Evolutionary conservation across 108 stramenopile species (phyloP).

Genomic region (Skeletonema grethae): DNA sequence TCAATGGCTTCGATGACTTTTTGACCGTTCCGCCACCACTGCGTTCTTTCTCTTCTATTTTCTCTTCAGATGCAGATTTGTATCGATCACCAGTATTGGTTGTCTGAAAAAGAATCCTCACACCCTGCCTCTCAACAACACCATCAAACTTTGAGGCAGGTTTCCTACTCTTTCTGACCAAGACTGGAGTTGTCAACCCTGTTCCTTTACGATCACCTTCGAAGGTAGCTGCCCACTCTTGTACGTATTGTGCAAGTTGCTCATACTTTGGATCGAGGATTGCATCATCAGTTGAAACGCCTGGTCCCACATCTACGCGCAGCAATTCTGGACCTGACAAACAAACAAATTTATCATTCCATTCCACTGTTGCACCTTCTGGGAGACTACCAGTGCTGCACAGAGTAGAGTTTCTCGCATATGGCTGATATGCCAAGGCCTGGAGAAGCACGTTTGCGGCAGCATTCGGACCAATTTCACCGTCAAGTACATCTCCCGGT

Average conservation of each 20-base stretch:
- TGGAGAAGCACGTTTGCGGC: constrained; percentile 54
- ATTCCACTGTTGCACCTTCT: constrained; percentile 21
- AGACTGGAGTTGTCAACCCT: constrained; percentile 80
- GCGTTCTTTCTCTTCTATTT: constrained; percentile 43
- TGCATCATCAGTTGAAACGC: not conserved
- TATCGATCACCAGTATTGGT: constrained; percentile 78
- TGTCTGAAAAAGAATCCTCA: constrained; percentile 67
- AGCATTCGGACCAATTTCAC: constrained; percentile 47
- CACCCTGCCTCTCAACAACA: constrained; percentile 51
- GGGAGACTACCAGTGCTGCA: constrained; percentile 36
- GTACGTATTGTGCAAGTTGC: constrained; percentile 60
- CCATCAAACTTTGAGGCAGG: constrained; percentile 39
- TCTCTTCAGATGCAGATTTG: constrained; percentile 66
- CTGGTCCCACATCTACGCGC: constrained; percentile 40
- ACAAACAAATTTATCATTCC: constrained; percentile 73
- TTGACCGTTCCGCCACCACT: constrained; percentile 5
- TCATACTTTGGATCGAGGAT: constrained; percentile 37
- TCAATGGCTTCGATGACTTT: constrained; percentile 7
- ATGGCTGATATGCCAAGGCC: constrained; percentile 54
- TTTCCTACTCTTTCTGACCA: constrained; percentile 35
- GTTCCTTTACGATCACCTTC: constrained; percentile 51
- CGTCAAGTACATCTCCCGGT: constrained; percentile 53
- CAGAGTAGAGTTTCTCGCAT: constrained; percentile 56
- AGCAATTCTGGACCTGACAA: constrained; percentile 80
- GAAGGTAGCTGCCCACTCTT: constrained; percentile 63